phyloP scores from a whole-genome alignment of 495 filamentous ascomycete species.

The Trichoderma parareesei region DNA sequence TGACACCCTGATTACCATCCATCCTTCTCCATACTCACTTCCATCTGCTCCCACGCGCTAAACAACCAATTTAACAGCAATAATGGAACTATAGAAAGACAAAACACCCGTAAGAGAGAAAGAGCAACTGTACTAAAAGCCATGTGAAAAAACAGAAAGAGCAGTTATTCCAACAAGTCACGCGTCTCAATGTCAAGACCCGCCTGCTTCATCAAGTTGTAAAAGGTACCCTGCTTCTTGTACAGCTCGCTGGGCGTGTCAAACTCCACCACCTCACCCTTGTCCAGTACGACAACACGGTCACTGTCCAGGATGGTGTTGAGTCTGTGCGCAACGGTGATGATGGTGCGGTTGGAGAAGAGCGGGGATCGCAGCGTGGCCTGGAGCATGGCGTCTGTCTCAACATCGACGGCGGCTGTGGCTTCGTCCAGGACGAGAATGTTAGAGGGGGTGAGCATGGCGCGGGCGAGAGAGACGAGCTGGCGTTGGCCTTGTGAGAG shows the following conservation, averaged over 20 bases:
- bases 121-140: no score
- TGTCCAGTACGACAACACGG: slow-evolving; percentile 78
- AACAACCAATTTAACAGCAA: no score
- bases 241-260: slow-evolving; percentile 37
- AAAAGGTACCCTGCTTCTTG: slow-evolving; percentile 35
- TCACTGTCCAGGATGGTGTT: slow-evolving; percentile 95
- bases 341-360: slow-evolving; percentile 88
- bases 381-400: slow-evolving; percentile 83
- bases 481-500: slow-evolving; percentile 87
- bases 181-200: slow-evolving; percentile 29
- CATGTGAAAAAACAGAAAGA: no score
- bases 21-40: no score
- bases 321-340: slow-evolving; percentile 95
- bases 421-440: slow-evolving; percentile 97
- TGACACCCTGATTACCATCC: no score
- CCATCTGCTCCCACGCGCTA: no score
- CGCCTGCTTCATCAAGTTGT: slow-evolving; percentile 39
- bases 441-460: slow-evolving; percentile 89
- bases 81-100: no score
- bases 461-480: slow-evolving; percentile 85
- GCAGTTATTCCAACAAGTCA: no score
- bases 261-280: slow-evolving; percentile 42
- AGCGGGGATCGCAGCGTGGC: slow-evolving; percentile 51
- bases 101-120: no score
- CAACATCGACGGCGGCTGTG: slow-evolving; percentile 91